Evolutionary conservation across 179 eudicot species (phyloP).

Genomic region (Sideroxylon spinosum): DNA sequence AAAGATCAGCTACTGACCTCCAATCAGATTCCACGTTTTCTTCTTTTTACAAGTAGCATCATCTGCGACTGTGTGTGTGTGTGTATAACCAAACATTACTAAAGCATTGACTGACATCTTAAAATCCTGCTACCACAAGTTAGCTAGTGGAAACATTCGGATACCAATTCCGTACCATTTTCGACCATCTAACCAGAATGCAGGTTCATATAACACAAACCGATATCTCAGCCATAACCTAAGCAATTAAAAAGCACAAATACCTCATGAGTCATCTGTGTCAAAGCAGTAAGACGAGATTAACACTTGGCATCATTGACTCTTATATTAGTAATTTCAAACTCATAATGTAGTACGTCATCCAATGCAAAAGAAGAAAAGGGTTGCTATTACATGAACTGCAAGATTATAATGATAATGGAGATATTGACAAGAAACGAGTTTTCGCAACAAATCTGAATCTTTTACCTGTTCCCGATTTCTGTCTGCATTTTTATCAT

Average conservation of each 20-base stretch:
- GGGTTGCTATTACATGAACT: background rate
- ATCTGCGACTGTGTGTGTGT: background rate
- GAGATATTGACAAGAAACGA: background rate
- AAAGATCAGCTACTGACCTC: background rate
- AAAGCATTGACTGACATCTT: too few relatives aligned
- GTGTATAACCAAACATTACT: too few relatives aligned
- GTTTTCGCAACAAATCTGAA: background rate
- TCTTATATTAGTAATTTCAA: background rate
- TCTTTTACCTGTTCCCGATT: constrained; percentile 67
- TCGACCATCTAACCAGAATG: background rate
- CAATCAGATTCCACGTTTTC: too few relatives aligned
- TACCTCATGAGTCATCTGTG: background rate
- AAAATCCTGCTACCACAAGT: background rate
- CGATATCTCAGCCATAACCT: background rate
- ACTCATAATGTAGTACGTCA: background rate
- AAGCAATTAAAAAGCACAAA: background rate
- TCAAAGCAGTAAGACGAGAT: background rate
- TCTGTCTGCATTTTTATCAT: constrained; percentile 80
- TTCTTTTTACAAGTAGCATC: background rate
- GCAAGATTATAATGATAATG: background rate
- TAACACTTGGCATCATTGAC: background rate
- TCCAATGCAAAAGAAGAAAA: background rate
- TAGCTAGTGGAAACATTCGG: background rate
- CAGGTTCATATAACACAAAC: background rate
- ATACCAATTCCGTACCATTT: background rate